These are phyloP conservation scores for Tephrocybe sp. DNA, from an alignment of 768 basidiomycete genomes.

Conservation along the genomic window DNA sequence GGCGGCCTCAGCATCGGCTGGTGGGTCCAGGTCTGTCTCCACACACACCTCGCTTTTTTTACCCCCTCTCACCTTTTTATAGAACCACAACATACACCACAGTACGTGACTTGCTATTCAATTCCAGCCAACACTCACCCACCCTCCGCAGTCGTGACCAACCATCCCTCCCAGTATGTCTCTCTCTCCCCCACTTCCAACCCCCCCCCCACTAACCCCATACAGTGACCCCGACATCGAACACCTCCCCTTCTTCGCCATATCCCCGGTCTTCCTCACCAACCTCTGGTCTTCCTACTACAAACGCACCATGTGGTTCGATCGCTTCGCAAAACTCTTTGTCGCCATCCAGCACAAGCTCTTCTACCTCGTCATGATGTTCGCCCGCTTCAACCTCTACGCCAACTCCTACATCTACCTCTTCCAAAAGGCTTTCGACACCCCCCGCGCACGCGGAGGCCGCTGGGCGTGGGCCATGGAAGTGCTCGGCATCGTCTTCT, in stretches of 20 bases:
- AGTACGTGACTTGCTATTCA: conserved; percentile 9
- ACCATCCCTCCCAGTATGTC: conserved; percentile 90
- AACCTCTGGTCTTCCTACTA: conserved; percentile 94
- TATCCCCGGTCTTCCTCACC: conserved; percentile 83
- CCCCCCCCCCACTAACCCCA: conserved; percentile 13
- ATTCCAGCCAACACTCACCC: conserved; percentile 11
- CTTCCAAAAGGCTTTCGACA: conserved; percentile 61
- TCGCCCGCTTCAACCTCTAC: conserved; percentile 96
- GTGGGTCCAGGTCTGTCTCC: conserved; percentile 91
- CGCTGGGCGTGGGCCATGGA: conserved; percentile 82
- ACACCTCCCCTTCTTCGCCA: conserved; percentile 93
- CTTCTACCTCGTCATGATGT: conserved; percentile 87
- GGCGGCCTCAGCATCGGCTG: conserved; percentile 95
- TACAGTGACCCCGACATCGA: conserved; percentile 80
- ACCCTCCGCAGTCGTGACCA: conserved; percentile 77
- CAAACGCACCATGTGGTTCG: conserved; percentile 81
- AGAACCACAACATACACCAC: conserved; percentile 67
- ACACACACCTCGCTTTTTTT: conserved; percentile 2
- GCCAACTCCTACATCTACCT: conserved; percentile 81
- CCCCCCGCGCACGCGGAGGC: conserved; percentile 63
- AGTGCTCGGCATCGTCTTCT: conserved; percentile 71
- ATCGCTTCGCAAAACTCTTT: conserved; percentile 62
- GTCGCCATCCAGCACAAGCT: conserved; percentile 85
- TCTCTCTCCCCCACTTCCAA: neutral
- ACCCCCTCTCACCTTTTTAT: conserved; percentile 12